Evolutionary conservation across 257 asterid species (phyloP).

Genomic region (Eucommia ulmoides): DNA sequence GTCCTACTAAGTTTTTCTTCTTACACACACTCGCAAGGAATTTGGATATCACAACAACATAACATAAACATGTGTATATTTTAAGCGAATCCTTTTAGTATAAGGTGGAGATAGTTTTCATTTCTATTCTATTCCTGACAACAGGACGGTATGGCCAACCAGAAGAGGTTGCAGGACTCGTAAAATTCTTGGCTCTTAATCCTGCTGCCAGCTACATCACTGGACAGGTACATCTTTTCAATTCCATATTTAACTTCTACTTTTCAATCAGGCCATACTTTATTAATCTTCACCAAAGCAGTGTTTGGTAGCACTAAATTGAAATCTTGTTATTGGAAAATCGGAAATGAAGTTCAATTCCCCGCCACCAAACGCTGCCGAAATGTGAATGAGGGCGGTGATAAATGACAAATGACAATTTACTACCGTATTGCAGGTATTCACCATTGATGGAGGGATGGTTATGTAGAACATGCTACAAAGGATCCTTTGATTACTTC

Average conservation of each 20-base stretch:
- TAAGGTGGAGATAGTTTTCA: too few species aligned
- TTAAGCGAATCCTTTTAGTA: too few species aligned
- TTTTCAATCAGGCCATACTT: neutral
- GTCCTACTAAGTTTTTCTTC: neutral
- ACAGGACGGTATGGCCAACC: conserved; percentile 57
- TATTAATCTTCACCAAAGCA: neutral
- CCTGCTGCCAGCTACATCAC: conserved; percentile 24
- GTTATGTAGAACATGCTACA: conserved; percentile 22
- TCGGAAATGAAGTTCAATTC: too few species aligned
- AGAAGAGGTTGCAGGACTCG: conserved; percentile 39
- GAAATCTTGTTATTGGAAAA: too few species aligned
- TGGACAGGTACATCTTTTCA: conserved; percentile 14
- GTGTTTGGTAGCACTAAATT: too few species aligned
- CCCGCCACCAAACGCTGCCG: too few species aligned
- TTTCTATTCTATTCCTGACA: neutral
- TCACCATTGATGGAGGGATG: conserved; percentile 32
- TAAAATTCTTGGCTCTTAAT: conserved; percentile 29
- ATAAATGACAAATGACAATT: too few species aligned
- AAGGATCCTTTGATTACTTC: too few species aligned
- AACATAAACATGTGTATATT: neutral
- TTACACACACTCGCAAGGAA: neutral
- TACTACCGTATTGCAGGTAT: conserved; percentile 12
- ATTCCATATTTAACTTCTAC: neutral
- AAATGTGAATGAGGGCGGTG: too few species aligned
- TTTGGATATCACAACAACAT: neutral